Evolutionary conservation across 805 yeast species (phyloP).

Genomic region (Suhomyces canberraensis): DNA sequence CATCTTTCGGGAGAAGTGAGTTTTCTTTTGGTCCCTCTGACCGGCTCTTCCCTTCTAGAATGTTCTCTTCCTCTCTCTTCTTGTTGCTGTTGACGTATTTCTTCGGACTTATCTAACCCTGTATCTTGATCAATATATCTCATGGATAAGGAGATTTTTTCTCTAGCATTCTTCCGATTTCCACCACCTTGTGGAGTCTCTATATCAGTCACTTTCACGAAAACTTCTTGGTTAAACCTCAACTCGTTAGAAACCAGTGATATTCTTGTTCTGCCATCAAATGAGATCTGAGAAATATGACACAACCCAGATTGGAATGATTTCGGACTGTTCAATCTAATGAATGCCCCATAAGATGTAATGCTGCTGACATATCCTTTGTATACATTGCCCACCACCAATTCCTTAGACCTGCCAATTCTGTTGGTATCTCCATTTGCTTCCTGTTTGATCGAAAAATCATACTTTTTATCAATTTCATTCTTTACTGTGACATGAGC

Average conservation of each 20-base stretch:
- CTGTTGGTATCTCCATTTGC: not conserved
- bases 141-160: conserved; percentile 59
- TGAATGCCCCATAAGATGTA: conserved; percentile 76
- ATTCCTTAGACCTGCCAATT: not conserved
- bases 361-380: conserved; percentile 59
- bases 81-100: conserved; percentile 15
- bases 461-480: conserved; percentile 4
- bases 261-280: conserved; percentile 42
- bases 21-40: conserved; percentile 33
- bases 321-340: conserved; percentile 39
- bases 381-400: conserved; percentile 48
- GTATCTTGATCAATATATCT: conserved; percentile 67
- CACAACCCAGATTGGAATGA: conserved; percentile 57
- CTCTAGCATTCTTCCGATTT: conserved; percentile 10
- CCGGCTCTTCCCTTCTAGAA: not conserved
- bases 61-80: conserved; percentile 2
- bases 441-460: conserved; percentile 7
- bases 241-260: conserved; percentile 59
- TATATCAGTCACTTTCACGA: conserved; percentile 49
- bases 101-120: conserved; percentile 43
- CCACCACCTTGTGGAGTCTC: conserved; percentile 12
- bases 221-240: conserved; percentile 56
- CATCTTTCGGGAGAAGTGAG: conserved; percentile 85
- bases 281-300: conserved; percentile 69
- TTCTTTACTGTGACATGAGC: not conserved